These are phyloP conservation scores for Selenicereus undatus DNA, from an alignment of 148 eudicot species.

Conservation along the genomic window DNA sequence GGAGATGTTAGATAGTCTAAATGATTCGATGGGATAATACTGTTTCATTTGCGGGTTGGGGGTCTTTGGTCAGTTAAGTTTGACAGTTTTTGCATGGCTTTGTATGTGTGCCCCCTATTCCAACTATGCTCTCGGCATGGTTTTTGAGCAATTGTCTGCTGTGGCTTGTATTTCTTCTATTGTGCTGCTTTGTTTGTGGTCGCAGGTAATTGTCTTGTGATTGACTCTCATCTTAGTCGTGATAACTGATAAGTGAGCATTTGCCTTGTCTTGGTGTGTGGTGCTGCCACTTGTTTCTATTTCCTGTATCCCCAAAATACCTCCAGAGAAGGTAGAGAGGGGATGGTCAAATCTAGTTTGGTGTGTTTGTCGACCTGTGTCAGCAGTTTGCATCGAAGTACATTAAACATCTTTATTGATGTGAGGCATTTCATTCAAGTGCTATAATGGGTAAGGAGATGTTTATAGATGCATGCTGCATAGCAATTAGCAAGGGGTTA, in stretches of 20 bases:
- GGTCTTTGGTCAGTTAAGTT: background rate
- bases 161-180: background rate
- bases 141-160: background rate
- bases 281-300: background rate
- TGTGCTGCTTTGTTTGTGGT: background rate
- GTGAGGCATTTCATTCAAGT: background rate
- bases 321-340: background rate
- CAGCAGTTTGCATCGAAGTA: background rate
- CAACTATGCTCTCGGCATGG: background rate
- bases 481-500: background rate
- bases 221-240: background rate
- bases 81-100: too few relatives aligned
- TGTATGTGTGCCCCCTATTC: background rate
- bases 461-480: background rate
- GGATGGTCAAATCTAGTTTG: background rate
- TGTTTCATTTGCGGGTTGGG: background rate
- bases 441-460: background rate
- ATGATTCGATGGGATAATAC: background rate
- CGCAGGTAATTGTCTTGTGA: background rate
- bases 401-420: background rate
- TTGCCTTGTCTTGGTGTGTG: background rate
- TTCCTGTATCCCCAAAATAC: background rate
- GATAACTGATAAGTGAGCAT: background rate
- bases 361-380: background rate
- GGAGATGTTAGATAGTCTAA: background rate